Percentiles rank a stretch among this genome's conserved stretches.
These are phyloP conservation scores for Stagonosporopsis vannaccii DNA, from an alignment of 2,329 filamentous ascomycete species.

Conservation along the genomic window DNA sequence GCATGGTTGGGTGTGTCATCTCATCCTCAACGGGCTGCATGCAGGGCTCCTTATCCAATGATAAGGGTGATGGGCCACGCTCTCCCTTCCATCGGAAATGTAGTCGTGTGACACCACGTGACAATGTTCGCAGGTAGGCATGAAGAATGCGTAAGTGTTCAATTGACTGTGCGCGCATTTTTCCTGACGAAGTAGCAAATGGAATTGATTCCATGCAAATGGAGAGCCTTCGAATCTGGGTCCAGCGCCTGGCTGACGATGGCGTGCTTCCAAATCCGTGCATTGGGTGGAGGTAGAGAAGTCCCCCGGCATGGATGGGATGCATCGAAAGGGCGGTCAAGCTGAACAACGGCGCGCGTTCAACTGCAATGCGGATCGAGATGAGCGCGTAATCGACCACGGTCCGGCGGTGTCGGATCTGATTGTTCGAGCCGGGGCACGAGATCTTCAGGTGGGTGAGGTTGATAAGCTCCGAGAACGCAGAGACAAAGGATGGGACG, in stretches of 20 bases:
- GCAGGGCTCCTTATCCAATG: constrained; percentile 73
- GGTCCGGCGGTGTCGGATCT: constrained; percentile 74
- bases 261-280: constrained; percentile 78
- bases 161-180: constrained; percentile 68
- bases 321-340: constrained; percentile 75
- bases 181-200: constrained; percentile 61
- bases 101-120: constrained; percentile 71
- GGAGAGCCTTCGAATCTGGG: constrained; percentile 75
- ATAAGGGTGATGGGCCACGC: constrained; percentile 76
- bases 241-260: constrained; percentile 75
- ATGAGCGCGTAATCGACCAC: constrained; percentile 90
- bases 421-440: constrained; percentile 73
- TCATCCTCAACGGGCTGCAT: constrained; percentile 61
- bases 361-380: constrained; percentile 82
- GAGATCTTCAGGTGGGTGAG: constrained; percentile 77
- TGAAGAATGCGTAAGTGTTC: constrained; percentile 73
- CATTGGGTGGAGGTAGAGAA: constrained; percentile 78
- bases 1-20: constrained; percentile 42
- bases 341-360: constrained; percentile 71
- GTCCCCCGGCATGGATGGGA: constrained; percentile 75
- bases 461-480: constrained; percentile 72
- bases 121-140: constrained; percentile 77
- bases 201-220: constrained; percentile 75
- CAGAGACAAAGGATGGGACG: constrained; percentile 81
- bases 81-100: constrained; percentile 78